Evolutionary conservation across 768 basidiomycete genomes (phyloP).

Genomic region (Phanerochaete sordida): DNA sequence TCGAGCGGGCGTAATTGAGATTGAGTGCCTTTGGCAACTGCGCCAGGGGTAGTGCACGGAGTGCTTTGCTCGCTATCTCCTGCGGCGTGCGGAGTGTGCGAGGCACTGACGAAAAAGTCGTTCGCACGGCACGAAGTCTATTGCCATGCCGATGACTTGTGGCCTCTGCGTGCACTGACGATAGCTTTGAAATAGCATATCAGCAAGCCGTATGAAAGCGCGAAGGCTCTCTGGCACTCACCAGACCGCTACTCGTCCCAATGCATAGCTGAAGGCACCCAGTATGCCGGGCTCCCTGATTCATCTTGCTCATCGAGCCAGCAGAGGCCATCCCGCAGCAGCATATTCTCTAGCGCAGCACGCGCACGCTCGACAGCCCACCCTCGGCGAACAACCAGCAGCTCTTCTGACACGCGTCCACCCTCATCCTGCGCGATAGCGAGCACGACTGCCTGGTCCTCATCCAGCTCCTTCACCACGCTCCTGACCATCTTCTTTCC

Average conservation of each 20-base stretch:
- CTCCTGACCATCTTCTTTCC: constrained; percentile 79
- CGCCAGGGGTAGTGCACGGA: neutral
- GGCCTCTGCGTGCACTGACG: neutral
- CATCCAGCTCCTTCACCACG: constrained; percentile 87
- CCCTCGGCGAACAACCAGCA: constrained; percentile 54
- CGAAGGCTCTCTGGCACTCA: neutral
- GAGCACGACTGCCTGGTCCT: constrained; percentile 81
- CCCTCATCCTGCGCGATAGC: constrained; percentile 66
- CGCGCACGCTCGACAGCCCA: constrained; percentile 81
- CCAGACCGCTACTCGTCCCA: constrained; percentile 59
- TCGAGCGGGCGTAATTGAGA: neutral
- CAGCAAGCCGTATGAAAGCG: neutral
- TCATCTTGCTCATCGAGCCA: constrained; percentile 94
- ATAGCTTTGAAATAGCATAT: neutral
- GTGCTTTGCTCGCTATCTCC: neutral
- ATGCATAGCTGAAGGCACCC: constrained; percentile 84
- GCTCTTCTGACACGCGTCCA: constrained; percentile 66
- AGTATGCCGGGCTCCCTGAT: constrained; percentile 63
- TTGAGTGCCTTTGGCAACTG: neutral
- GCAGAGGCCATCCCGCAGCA: constrained; percentile 85
- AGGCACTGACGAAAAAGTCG: neutral
- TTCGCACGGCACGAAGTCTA: neutral
- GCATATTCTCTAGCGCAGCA: constrained; percentile 84
- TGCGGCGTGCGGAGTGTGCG: neutral
- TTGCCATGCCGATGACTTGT: neutral